These are phyloP conservation scores for Leccinum colubrinum DNA, from an alignment of 1,284 basidiomycete genomes.

Conservation along the genomic window DNA sequence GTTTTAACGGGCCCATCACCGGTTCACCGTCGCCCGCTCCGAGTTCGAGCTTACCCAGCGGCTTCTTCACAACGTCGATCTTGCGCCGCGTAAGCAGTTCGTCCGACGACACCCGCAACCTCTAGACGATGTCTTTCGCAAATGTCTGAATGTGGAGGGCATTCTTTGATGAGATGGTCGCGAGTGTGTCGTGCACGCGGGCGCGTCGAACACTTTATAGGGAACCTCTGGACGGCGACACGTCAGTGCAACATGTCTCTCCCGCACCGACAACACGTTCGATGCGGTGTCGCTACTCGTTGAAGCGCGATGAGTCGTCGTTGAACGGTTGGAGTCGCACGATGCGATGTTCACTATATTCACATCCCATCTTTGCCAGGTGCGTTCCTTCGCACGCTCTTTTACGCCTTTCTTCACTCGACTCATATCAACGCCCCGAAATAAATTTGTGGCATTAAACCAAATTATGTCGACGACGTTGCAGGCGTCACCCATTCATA, in stretches of 20 bases:
- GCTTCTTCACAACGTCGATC: conserved; percentile 32
- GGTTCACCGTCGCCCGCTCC: conserved; percentile 17
- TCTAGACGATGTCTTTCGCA: conserved; percentile 32
- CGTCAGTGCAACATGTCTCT: conserved; percentile 18
- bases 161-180: conserved; percentile 6
- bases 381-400: conserved; percentile 19
- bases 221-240: conserved; percentile 7
- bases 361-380: conserved; percentile 28
- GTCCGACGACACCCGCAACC: conserved; percentile 26
- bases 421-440: conserved; percentile 7
- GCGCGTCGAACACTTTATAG: conserved; percentile 20
- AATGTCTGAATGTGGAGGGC: conserved; percentile 22
- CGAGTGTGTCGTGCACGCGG: not conserved
- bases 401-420: conserved; percentile 8
- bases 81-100: conserved; percentile 26
- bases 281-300: conserved; percentile 15
- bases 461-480: conserved; percentile 50
- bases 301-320: conserved; percentile 16
- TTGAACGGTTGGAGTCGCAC: conserved; percentile 6
- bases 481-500: conserved; percentile 56
- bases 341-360: conserved; percentile 4
- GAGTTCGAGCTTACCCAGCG: conserved; percentile 22
- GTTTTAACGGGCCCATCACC: too few relatives aligned
- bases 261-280: conserved; percentile 21
- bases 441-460: conserved; percentile 56